Percentiles rank a stretch among this genome's conserved stretches.
Evolutionary conservation across 345 rosid species (phyloP).

Genomic region (Erucastrum elatum): DNA sequence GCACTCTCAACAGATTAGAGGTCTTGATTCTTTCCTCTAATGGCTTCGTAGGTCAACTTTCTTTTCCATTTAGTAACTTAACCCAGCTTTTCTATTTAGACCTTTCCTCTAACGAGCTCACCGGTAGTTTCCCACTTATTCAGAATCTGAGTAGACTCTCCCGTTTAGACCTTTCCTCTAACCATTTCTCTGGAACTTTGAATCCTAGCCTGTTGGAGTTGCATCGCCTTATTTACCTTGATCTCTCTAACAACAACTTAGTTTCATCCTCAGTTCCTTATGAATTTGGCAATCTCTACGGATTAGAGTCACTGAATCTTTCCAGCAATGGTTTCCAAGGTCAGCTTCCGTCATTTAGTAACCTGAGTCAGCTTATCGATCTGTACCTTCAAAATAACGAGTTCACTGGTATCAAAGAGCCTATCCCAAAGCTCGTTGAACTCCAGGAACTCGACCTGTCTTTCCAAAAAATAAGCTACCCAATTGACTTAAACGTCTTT

Average conservation of each 20-base stretch:
- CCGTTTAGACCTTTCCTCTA: background rate
- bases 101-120: constrained; percentile 11
- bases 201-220: background rate
- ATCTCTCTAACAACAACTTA: background rate
- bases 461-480: background rate
- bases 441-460: background rate
- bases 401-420: background rate
- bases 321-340: background rate
- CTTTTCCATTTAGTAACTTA: constrained; percentile 23
- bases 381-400: background rate
- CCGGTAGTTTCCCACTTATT: constrained; percentile 1
- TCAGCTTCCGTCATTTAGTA: background rate
- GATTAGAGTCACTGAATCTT: background rate
- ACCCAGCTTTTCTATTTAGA: background rate
- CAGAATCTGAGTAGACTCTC: constrained; percentile 5
- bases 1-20: constrained; percentile 9
- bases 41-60: constrained; percentile 10
- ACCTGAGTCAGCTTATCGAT: background rate
- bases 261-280: background rate
- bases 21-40: constrained; percentile 14
- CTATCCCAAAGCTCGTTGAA: background rate
- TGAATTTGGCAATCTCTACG: background rate
- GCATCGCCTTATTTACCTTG: background rate
- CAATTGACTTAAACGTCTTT: constrained; percentile 5
- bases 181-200: constrained; percentile 8